Percentiles rank a stretch among this genome's conserved stretches.
Conservation (phyloP, 164 flowering plant species). For the Berberis vulgaris region DNA sequence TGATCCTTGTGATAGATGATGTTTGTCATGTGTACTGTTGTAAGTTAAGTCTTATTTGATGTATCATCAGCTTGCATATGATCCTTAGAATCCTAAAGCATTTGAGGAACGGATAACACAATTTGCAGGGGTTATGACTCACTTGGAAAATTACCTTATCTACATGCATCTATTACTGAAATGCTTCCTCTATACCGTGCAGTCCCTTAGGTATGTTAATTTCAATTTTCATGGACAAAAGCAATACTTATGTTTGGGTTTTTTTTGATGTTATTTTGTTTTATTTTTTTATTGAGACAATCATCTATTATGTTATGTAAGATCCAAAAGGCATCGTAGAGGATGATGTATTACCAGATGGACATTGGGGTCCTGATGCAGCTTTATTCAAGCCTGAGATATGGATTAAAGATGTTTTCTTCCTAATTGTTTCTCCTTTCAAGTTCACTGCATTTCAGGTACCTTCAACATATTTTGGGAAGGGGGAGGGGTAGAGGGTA, state of each 20-base stretch:
- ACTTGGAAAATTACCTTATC: conserved; percentile 51
- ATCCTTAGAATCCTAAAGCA: conserved; percentile 28
- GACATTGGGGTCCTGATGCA: conserved; percentile 92
- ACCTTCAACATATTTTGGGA: too few relatives aligned
- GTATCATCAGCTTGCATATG: too few relatives aligned
- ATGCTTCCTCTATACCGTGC: conserved; percentile 90
- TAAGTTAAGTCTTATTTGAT: too few relatives aligned
- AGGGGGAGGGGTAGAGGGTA: background rate
- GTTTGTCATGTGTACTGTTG: too few relatives aligned
- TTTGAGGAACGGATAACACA: conserved; percentile 45
- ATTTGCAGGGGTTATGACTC: conserved; percentile 68
- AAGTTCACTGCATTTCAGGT: conserved; percentile 96
- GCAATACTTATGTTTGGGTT: too few relatives aligned
- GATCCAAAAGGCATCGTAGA: conserved; percentile 81
- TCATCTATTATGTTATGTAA: conserved; percentile 18
- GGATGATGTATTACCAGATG: conserved; percentile 91
- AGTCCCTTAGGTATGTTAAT: conserved; percentile 71
- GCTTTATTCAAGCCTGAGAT: conserved; percentile 69
- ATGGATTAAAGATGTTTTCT: conserved; percentile 78
- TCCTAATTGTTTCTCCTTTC: conserved; percentile 78
- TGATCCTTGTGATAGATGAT: too few relatives aligned
- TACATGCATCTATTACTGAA: conserved; percentile 86
- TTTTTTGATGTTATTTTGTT: too few relatives aligned
- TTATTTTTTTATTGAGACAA: too few relatives aligned
- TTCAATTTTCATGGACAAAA: background rate